These are phyloP conservation scores for Pholiota adiposa DNA, from an alignment of 1,284 basidiomycete species.

Conservation along the genomic window DNA sequence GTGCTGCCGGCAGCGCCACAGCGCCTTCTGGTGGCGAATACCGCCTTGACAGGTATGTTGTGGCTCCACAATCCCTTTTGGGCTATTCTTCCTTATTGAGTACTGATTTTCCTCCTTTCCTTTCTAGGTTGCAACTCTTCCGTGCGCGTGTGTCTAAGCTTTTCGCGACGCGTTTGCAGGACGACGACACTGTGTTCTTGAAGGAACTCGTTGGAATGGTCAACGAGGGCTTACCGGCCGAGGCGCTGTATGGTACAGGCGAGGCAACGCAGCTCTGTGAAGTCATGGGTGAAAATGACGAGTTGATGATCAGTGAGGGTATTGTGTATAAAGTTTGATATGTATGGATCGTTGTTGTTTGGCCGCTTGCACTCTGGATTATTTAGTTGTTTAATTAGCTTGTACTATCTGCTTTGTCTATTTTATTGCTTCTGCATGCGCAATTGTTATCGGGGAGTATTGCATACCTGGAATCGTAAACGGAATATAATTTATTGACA, in stretches of 20 bases:
- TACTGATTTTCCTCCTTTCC: constrained; percentile 13
- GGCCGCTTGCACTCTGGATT: constrained; percentile 7
- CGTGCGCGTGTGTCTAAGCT: constrained; percentile 72
- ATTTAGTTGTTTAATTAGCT: constrained; percentile 1
- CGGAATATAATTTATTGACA: not conserved
- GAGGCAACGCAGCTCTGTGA: constrained; percentile 82
- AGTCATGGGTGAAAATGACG: constrained; percentile 82
- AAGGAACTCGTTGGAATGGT: constrained; percentile 74
- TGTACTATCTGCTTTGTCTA: constrained; percentile 9
- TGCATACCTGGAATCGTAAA: too few species aligned
- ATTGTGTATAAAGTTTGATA: constrained; percentile 74
- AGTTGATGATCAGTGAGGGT: constrained; percentile 88
- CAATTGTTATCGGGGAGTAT: not conserved
- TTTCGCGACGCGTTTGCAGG: constrained; percentile 70
- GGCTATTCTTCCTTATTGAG: constrained; percentile 3
- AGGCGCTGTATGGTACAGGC: constrained; percentile 75
- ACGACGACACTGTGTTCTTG: constrained; percentile 79
- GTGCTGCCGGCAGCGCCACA: constrained; percentile 29
- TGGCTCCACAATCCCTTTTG: constrained; percentile 18
- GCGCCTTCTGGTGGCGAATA: constrained; percentile 44
- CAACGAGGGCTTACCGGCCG: constrained; percentile 77
- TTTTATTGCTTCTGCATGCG: not conserved
- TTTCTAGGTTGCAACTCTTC: constrained; percentile 74
- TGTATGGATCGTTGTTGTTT: not conserved
- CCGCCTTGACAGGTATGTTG: constrained; percentile 56